Evolutionary conservation across 306 rosid species (phyloP), one percentile per base, ranked within the genome.

Genomic region (Acmispon strigosus): DNA sequence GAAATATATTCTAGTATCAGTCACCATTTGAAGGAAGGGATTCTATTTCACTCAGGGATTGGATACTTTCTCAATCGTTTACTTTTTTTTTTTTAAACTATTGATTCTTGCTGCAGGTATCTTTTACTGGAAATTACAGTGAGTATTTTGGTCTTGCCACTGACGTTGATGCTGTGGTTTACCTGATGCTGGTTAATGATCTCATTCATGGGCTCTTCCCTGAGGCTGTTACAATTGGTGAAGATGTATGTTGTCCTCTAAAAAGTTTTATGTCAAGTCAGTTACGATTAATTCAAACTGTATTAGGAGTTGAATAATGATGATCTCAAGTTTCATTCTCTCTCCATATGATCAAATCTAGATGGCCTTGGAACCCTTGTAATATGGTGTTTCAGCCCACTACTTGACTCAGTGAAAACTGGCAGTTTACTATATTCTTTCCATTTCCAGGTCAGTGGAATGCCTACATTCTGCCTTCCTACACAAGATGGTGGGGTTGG

Each of bases 131-230:
- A 82, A 95, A 95, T 66, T 95, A 91, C 90, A 69, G 19, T 0
- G 99, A 95, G 82, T 95, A 95, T 82, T 95, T 95, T 72, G 93
- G 99, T 63, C 64, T 51, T 5, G 78, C 96, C 49, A 95, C 99
- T 45, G 97, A 95, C 73, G 96, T 95, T 37, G 96, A 95, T 55
- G 99, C 99, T 72, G 96, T 91, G 66, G 81, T 79, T 78, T 95
- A 86, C 87, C 80, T 95, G 84, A 95, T 95, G 99, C 89, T 95
- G 79, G 97, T 87, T 69, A 95, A 95, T 73, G 99, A 95, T 88
- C 34, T 95, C 80, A 91, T 95, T 81, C 99, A 85, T 18, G 99
- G 99, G 47, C 97, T 95, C 64, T 91, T 71, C 79, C 97, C 99
- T 0, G 96, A 91, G 78, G 96, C 97, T 77, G 77, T 95, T 73